Base-by-base conservation (phyloP, 208 protist species). In the Wallacemonas collosoma region DNA sequence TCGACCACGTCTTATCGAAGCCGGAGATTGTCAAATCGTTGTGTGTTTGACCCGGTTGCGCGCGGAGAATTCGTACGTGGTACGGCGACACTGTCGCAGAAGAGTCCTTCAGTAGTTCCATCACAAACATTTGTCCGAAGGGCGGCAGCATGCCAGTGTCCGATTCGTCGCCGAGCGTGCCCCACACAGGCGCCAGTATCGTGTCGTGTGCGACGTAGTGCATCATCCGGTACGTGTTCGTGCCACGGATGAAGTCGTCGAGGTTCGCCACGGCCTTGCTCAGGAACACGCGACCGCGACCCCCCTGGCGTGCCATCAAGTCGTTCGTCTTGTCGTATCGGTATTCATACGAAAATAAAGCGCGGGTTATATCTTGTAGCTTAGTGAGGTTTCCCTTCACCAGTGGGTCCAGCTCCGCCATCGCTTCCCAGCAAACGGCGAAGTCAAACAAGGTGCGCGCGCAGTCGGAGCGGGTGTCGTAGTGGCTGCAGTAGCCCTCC, bases 121-220 rank as follows among this genome's bases (percentile, higher is more conserved):
- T 68, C 55, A 90, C 76, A 48, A 87, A 76, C 64, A 77, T 70
- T 51, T 85, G 80, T 41, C 68, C 85, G 73, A 91, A 93, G 7
- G 80, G 85, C 17, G 88, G 88, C 66, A 89, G 51, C 75, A 90
- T 77, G n/a, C 56, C 82, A 8, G 61, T 56, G 38, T 75, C 48
- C 5, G 73, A 71, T n/a, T 65, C 44, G 68, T 93, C 85, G 58
- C 84, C 76, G 35, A 91, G 77, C 9, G 86, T 87, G 47, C 68
- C 75, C 64, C 76, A 75, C n/a, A 89, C 35, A 40, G 75, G 76
- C 2, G 61, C 68, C 36, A 91, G 55, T 6, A 80, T 80, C 2
- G 76, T 86, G 71, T 91, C 82, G 65, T 89, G 83, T 12, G 80
- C 77, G 64, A 80, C 87, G 82, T 91, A 91, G 65, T 91, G 80